Base-by-base conservation (phyloP, 2,329 filamentous ascomycete genomes). In the Arthroderma sp. region DNA sequence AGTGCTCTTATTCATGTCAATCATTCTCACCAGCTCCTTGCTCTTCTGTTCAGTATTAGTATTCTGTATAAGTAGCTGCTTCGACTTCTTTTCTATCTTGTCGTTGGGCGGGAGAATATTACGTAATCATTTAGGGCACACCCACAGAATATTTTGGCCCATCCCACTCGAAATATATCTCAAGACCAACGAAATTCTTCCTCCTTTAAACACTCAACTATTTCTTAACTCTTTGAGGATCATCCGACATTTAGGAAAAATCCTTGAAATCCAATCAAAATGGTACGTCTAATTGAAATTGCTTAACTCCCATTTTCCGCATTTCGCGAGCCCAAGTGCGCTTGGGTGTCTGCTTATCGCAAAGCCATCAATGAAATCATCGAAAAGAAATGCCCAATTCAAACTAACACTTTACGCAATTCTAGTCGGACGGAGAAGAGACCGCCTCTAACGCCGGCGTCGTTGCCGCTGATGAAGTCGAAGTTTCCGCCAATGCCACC, bases 341-440 rank as follows among this genome's bases (percentile, higher is more conserved):
- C 21, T 23, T 19, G 2, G 17, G 41, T 23, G 21, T 3, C 41
- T 23, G 19, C 41, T 47, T 47, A 25, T 47, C 41, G 41, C 41
- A 23, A 44, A 21, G 9, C 2, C 38, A 39, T 7, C 19, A 44
- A 4, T 4, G 8, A 23, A 47, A 25, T 15, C 19, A 19, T 23
- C 11, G 19, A 47, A 47, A 47, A 1, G 13, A 33, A 35, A 38
- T 4, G 9, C 9, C 47, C 25, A 31, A n/a, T 19, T 9, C 28
- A 51, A n/a, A 13, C 47, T 51, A 33, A 51, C 47, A 51, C 15
- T 9, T 33, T 13, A 19, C 37, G 28, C 54, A 47, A 47, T 37
- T 41, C 63, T 67, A 96, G 93, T 97, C 91, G 90, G 91, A 97
- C 90, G 91, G 91, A 97, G 93, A 97, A 96, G 91, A 97, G 87